Evolutionary conservation across 1,284 basidiomycete species (phyloP).

Genomic region (Schizophyllum commune): DNA sequence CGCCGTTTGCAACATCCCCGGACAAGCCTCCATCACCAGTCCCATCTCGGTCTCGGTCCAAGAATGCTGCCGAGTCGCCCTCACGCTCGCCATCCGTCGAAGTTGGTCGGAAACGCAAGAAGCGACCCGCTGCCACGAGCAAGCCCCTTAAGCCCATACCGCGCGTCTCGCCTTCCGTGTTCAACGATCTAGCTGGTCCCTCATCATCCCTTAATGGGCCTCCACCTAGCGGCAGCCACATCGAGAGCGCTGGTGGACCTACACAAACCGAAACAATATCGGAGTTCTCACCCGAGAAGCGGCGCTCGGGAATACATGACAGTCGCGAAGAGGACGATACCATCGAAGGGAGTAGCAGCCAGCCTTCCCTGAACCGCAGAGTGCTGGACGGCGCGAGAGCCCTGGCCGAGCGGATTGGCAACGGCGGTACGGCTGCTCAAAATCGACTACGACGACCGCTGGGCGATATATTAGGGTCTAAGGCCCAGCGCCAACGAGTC

Average conservation of each 20-base stretch:
- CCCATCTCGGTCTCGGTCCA: not conserved
- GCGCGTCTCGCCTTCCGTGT: not conserved
- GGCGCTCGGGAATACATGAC: too few species aligned
- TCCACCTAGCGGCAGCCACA: not conserved
- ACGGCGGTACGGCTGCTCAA: too few species aligned
- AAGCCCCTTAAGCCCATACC: not conserved
- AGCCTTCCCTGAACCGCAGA: too few species aligned
- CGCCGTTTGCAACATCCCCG: too few species aligned
- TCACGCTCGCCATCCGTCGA: not conserved
- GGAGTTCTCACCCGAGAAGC: not conserved
- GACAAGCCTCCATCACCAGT: not conserved
- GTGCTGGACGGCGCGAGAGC: too few species aligned
- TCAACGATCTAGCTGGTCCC: not conserved
- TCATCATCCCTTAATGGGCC: too few species aligned
- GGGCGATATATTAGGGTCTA: too few species aligned
- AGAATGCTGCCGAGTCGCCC: not conserved
- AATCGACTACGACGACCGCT: too few species aligned
- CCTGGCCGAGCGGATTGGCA: too few species aligned
- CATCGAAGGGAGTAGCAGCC: too few species aligned
- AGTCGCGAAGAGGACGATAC: too few species aligned
- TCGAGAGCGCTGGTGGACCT: not conserved
- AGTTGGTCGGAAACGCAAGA: not conserved
- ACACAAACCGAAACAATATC: not conserved
- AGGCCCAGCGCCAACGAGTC: too few species aligned
- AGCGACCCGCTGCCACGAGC: not conserved